A percentile compares a stretch with the other conserved stretches of the same genome.
phyloP scores from a whole-genome alignment of 345 rosid genomes.

The Durio zibethinus region DNA sequence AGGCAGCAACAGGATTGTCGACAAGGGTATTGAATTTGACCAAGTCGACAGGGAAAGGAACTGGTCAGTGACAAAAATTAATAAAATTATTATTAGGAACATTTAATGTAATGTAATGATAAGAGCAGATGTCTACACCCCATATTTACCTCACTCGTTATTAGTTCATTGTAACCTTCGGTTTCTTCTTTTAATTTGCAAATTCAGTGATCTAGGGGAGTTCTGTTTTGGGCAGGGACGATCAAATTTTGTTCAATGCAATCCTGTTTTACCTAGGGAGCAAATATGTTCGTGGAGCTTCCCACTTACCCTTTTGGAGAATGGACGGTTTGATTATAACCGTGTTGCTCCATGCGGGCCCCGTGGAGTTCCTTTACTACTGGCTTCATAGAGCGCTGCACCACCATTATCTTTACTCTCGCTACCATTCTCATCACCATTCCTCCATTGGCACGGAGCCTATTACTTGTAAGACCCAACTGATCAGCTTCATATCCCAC shows the following conservation, averaged over 20 bases:
- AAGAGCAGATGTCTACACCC: too few species aligned
- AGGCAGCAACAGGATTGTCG: constrained; percentile 55
- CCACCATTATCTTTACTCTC: constrained; percentile 78
- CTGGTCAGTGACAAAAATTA: constrained; percentile 30
- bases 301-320: constrained; percentile 60
- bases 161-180: too few species aligned
- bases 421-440: constrained; percentile 93
- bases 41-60: constrained; percentile 68
- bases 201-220: too few species aligned
- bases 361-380: constrained; percentile 75
- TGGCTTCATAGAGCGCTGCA: constrained; percentile 82
- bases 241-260: constrained; percentile 63
- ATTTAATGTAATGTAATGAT: too few species aligned
- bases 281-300: constrained; percentile 18
- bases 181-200: too few species aligned
- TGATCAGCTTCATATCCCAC: too few species aligned
- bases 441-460: constrained; percentile 85
- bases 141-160: too few species aligned
- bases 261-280: constrained; percentile 35
- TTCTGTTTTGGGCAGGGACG: constrained; percentile 45
- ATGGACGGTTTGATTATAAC: constrained; percentile 46
- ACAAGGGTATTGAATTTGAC: constrained; percentile 67
- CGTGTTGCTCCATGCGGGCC: constrained; percentile 58
- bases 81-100: not conserved
- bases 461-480: constrained; percentile 47